phyloP scores from a whole-genome alignment of 495 filamentous ascomycete genomes.

The Acidomyces sp. region DNA sequence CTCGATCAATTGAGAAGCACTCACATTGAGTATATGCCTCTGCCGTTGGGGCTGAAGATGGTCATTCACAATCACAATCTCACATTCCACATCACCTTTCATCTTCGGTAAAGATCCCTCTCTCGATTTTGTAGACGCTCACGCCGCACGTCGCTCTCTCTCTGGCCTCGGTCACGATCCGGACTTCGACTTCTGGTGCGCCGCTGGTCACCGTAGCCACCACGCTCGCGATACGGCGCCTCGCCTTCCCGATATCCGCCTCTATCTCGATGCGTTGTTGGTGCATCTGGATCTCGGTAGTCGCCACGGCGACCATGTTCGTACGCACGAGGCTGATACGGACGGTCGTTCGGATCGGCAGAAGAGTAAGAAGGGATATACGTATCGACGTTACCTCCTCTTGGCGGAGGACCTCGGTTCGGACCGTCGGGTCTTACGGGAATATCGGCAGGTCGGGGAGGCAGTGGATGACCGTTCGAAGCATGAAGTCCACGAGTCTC shows the following conservation, averaged over 20 bases:
- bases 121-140: conserved; percentile 16
- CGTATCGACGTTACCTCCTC: conserved; percentile 17
- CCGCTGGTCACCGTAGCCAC: conserved; percentile 5
- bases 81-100: too few relatives aligned
- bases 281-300: conserved; percentile 9
- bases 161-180: conserved; percentile 3
- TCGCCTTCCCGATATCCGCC: too few relatives aligned
- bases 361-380: conserved; percentile 27
- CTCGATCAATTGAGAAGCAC: too few relatives aligned
- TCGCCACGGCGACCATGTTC: conserved; percentile 4
- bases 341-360: conserved; percentile 1
- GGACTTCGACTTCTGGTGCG: conserved; percentile 20
- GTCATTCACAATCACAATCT: too few relatives aligned
- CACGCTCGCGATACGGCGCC: conserved; percentile 7
- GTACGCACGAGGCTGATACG: conserved; percentile 9
- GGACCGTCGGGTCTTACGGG: conserved; percentile 3
- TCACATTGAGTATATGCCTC: too few relatives aligned
- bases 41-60: too few relatives aligned
- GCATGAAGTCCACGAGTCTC: neutral
- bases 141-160: conserved; percentile 9
- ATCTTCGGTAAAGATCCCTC: conserved; percentile 19
- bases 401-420: conserved; percentile 7
- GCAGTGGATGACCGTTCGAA: conserved; percentile 7
- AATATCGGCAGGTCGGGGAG: conserved; percentile 10
- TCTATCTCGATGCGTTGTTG: conserved; percentile 6